Evolutionary conservation across 192 early-diverging fungal species (phyloP), one percentile per base, ranked within the genome.

Genomic region (Backusella morwellensis): DNA sequence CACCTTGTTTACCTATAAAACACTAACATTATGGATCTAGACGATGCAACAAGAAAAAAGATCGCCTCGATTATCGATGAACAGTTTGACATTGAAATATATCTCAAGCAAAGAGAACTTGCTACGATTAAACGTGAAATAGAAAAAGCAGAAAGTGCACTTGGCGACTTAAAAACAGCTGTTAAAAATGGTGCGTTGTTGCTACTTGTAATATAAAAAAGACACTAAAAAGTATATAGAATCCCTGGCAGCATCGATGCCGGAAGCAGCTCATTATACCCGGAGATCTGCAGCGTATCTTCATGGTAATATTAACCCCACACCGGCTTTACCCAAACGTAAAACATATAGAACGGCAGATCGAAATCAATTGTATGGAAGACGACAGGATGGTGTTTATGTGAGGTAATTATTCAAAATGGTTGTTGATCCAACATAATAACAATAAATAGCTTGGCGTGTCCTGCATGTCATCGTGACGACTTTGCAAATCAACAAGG

Each of bases 401-500:
- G 84, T 85, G 21, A 78, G 71, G 84, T 81, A 78, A 0, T 52
- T 40, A 19, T 54, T 44, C 38, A 19, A 12, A 17, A 12, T 21
- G 1, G 7, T 12, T 44, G 32, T 17, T 68, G 35, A 21, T n/a
- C 47, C 19, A 50, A n/a, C 52, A 72, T 29, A 23, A 4, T 32
- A 9, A 38, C 17, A 15, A 9, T 3, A 73, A 66, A 29, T 75
- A 93, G 91, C 72, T 83, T 97, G 42, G 77, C 85, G 1, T 97
- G 96, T 83, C 93, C 93, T 29, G 80, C 72, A n/a, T 97, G 96
- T 83, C 83, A 86, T 11, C 87, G 95, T 54, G 85, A 87, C 35
- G 86, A 93, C 52, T 97, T 97, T 84, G 86, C 86, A 40, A 95
- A 90, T 75, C 87, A 92, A 54, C 94, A 94, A 78, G 94, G 95